Base-by-base conservation (phyloP, 2,329 filamentous ascomycete genomes). In the Rosellinia necatrix region DNA sequence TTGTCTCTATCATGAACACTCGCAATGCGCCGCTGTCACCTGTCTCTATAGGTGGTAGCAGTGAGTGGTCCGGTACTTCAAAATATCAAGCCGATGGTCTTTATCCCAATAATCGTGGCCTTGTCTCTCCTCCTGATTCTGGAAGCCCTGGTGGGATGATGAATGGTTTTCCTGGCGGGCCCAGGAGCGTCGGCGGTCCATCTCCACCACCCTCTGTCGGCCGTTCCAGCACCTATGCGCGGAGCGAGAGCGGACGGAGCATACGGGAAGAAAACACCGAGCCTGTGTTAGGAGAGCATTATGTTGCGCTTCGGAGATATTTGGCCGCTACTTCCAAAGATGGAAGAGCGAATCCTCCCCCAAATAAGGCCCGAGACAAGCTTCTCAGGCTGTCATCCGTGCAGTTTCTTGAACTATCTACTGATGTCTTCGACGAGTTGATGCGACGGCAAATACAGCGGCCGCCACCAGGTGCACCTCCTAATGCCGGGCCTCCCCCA, bases 321-420 rank as follows among this genome's bases (percentile, higher is more conserved):
- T 81, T 97, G 34, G 84, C 84, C 8, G 80, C 81, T 62, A 86
- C 84, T 37, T 82, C 85, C 53, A 87, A 87, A 68, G 89, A 96
- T 72, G 90, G 92, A 64, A 86, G 88, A 69, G 82, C 83, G 42
- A 88, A 88, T 60, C 83, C 85, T 46, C 88, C 87, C 48, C 87
- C 91, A 24, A 96, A 96, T 75, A 89, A 92, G 74, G 94, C 94
- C 53, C 88, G 92, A 68, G 94, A 97, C 75, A 99, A 99, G 80
- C 81, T 97, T 54, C 81, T 97, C 58, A 86, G 93, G 56, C 82
- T 99, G 48, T 96, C 92, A 1, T 81, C 89, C 1, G 91, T 96
- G 24, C 94, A 99, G 73, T 97, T 99, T 73, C 91, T 96, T 74
- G 94, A 99, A 76, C 82, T 99, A 60, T 97, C 92, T 75, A 97